Evolutionary conservation across 306 rosid species (phyloP).

Genomic region (Benincasa hispida): DNA sequence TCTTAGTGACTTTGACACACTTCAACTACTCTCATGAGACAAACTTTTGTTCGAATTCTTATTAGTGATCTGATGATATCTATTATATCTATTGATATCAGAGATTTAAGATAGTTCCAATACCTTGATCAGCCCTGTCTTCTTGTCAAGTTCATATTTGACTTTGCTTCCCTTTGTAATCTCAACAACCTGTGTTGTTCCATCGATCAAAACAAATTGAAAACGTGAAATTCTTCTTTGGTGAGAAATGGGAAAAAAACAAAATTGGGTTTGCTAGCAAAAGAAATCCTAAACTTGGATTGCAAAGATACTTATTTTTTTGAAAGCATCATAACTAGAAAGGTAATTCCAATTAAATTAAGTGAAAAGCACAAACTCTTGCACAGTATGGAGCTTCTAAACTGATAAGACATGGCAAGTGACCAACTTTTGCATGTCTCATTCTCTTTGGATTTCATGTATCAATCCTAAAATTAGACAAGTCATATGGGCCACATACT

Average conservation of each 20-base stretch:
- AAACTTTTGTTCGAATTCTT: neutral
- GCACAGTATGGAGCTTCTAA: neutral
- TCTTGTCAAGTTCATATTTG: slow-evolving; percentile 93
- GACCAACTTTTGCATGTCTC: neutral
- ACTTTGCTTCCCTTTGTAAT: slow-evolving; percentile 93
- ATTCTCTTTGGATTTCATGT: neutral
- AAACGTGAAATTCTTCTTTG: neutral
- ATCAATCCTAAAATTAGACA: neutral
- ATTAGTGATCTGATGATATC: neutral
- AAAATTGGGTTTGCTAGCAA: neutral
- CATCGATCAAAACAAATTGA: slow-evolving; percentile 16
- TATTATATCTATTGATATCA: neutral
- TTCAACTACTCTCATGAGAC: neutral
- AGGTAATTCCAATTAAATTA: neutral
- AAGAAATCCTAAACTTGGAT: neutral
- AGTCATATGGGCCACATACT: neutral
- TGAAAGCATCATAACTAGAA: neutral
- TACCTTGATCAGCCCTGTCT: slow-evolving; percentile 94
- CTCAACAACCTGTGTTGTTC: slow-evolving; percentile 68
- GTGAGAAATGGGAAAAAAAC: neutral
- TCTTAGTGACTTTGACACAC: neutral
- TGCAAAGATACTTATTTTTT: neutral
- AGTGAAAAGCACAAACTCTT: neutral
- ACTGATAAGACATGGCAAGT: neutral
- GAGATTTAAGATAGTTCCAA: neutral